Evolutionary conservation across 2,329 filamentous ascomycete species (phyloP), one percentile per base, ranked within the genome.

Genomic region (Cladophialophora exuberans): DNA sequence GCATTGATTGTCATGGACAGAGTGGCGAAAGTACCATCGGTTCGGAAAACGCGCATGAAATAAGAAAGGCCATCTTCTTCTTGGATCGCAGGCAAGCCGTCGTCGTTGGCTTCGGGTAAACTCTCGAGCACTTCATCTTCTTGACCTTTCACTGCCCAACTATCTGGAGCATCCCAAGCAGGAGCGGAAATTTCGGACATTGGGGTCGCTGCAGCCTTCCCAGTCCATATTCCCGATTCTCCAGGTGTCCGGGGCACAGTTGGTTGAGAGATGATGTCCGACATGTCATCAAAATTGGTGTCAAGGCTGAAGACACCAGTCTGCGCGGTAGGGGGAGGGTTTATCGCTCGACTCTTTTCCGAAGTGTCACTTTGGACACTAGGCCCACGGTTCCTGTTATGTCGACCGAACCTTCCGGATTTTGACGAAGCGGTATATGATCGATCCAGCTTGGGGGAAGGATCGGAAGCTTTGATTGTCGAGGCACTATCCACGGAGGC

Each of bases 21-120:
- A 0, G 94, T 97, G 5, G 91, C 90, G 74, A 97, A 99, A 0
- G 94, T 97, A 22, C 88, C 90, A 69, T 99, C 93, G 6, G 88
- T 87, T 57, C 92, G 87, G 76, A 99, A 99, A 31, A 99, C 90
- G 28, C 94, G 90, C 68, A 99, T 94, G 70, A 92, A 97, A 71
- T 93, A 97, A 26, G 87, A 85, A 13, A 82, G 80, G 25, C 83
- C 79, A 67, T 90, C 89, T 69, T 93, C 88, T 52, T 93, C 88
- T 2, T 86, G 82, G 45, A 83, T 83, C 5, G 83, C 79, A n/a
- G 84, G 80, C 46, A 83, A 82, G 42, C 83, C 85, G 23, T 81
- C 76, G 51, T 93, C 88, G 6, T 82, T 83, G 39, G 79, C 79
- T 57, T 68, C 66, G n/a, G 71, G 69, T 20, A 72, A 61, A 26